Evolutionary conservation across 352 stramenopile species (phyloP), one percentile per base, ranked within the genome.

Genomic region (Phytophthora megakarya): DNA sequence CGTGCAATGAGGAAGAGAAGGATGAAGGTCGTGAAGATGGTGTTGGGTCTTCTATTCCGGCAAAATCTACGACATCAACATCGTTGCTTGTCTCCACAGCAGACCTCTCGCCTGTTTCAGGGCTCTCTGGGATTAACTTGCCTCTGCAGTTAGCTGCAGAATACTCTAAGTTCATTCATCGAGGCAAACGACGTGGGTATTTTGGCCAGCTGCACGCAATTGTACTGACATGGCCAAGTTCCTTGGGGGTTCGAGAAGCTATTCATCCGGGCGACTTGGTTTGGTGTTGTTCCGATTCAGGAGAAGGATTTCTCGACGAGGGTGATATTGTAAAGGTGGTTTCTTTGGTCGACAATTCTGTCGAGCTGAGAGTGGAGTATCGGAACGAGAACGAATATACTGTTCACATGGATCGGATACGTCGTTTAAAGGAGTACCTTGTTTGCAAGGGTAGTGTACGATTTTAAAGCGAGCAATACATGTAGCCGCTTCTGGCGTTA

Each of bases 171-270:
- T 87, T 87, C 35, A 32, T 44, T 32, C 71, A 78, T 44, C 73
- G 68, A 26, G 62, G 63, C 6, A 68, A 70, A 25, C 68, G 60
- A 19, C 71, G 56, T 37, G 73, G 76, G 12, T 85, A 82, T 39
- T 30, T 58, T 49, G 78, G 78, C 13, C 37, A 74, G 6, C 33
- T 87, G 10, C 57, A 70, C 12, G 55, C 61, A 1, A 76, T 82
- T 42, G 59, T 87, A 5, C 42, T 87, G 45, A 87, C 78, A 32
- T 78, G 80, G 49, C 73, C 78, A 26, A 61, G 53, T n/a, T 42
- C 44, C 9, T 47, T 87, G 15, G 33, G 30, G 9, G 19, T 38
- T 49, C 43, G 16, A 5, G 77, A 81, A 30, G 28, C 48, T 5
- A 23, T 82, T 38, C 58, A 52, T 39, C 61, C 61, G 3, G 73